Evolutionary conservation across 208 protist genomes (phyloP).

Genomic region (Strigomonas culicis): DNA sequence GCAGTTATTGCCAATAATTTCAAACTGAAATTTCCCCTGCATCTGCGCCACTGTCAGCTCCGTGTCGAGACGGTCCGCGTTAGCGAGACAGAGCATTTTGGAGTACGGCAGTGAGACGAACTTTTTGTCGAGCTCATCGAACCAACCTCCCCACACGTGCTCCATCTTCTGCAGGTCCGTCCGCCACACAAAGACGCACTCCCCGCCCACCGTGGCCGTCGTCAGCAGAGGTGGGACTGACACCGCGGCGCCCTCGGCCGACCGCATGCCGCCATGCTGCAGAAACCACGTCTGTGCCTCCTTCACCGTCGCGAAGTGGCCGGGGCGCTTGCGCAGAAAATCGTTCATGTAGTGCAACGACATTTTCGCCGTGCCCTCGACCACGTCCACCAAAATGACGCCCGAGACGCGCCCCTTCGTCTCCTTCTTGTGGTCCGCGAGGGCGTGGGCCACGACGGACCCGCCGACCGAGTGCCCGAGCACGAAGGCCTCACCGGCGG

Average conservation of each 20-base stretch:
- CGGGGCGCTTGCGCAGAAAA: slow-evolving; percentile 71
- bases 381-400: slow-evolving; percentile 84
- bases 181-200: slow-evolving; percentile 51
- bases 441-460: slow-evolving; percentile 51
- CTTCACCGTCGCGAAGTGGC: slow-evolving; percentile 46
- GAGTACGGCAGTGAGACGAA: slow-evolving; percentile 74
- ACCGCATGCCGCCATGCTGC: slow-evolving; percentile 69
- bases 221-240: slow-evolving; percentile 77
- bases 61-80: slow-evolving; percentile 84
- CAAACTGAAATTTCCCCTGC: slow-evolving; percentile 94
- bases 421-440: slow-evolving; percentile 26
- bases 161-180: slow-evolving; percentile 68
- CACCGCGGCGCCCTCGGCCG: slow-evolving; percentile 43
- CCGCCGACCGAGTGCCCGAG: slow-evolving; percentile 90
- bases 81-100: slow-evolving; percentile 89
- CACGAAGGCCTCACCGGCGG: slow-evolving; percentile 47
- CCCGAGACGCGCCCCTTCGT: slow-evolving; percentile 34
- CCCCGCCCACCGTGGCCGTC: slow-evolving; percentile 11
- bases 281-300: slow-evolving; percentile 81
- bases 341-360: slow-evolving; percentile 77
- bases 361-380: slow-evolving; percentile 86
- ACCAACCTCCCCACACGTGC: slow-evolving; percentile 84
- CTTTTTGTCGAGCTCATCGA: slow-evolving; percentile 73
- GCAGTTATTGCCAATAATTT: slow-evolving; percentile 75
- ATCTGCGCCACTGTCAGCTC: slow-evolving; percentile 90